Evolutionary conservation across 768 basidiomycete species (phyloP), one percentile per base, ranked within the genome.

Genomic region (Amanita pseudoporphyria): DNA sequence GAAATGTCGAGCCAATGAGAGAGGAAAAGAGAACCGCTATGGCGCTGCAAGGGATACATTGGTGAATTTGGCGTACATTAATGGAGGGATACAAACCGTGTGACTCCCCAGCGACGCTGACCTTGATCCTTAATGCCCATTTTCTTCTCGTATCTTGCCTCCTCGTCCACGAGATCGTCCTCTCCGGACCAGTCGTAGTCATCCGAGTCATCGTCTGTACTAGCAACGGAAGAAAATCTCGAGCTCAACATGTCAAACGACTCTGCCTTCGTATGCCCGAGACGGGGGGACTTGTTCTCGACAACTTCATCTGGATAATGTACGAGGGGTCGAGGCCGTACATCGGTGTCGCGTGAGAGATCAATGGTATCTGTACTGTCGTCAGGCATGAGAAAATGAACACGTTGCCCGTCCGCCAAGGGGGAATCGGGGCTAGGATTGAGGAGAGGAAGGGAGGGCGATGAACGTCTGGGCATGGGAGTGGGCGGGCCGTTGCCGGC

Each of bases 181-280:
- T 89, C 87, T 14, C 71, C 82, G 33, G 80, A 82, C 86, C 86
- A 87, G 60, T 89, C 81, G 52, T 81, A 86, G n/a, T 77, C 72
- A 1, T 73, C 69, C 0, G 75, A 72, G 18, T 83, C 80, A 9
- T 81, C 82, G 44, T 84, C 81, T 3, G 75, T 77, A 35, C 64
- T 72, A 24, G 67, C 72, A 13, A 75, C 61, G 2, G 80, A 80
- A 14, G 78, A 62, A 5, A 63, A 61, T 22, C 64, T 56, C 9
- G 64, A 64, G 28, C 62, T 62, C 30, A 61, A 52, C 13, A 53
- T 37, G 37, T 66, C 67, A 13, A 22, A 64, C 69, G 48, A 68
- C 60, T 56, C 57, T 60, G 54, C 58, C 64, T 50, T 45, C 46
- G 55, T 57, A 24, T 36, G 19, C 13, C 2, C 19, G 14, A 32